phyloP scores from a whole-genome alignment of 345 rosid genomes.

The Gossypium mustelinum region DNA sequence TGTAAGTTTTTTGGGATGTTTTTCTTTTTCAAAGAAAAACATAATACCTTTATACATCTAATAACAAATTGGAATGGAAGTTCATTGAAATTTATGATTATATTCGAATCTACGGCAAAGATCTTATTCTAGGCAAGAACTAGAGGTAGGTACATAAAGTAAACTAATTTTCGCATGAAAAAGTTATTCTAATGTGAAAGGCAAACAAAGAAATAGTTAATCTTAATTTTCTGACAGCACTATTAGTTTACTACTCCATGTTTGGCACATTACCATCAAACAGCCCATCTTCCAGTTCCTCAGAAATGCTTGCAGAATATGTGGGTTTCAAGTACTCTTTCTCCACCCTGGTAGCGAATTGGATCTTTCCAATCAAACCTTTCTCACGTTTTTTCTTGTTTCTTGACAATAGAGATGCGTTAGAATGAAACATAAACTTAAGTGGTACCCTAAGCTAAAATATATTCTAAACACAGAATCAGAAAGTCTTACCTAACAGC shows the following conservation, averaged over 20 bases:
- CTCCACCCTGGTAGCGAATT: conserved; percentile 72
- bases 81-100: background rate
- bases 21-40: background rate
- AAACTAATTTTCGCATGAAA: too few relatives aligned
- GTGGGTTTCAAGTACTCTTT: conserved; percentile 82
- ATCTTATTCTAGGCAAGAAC: too few relatives aligned
- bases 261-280: conserved; percentile 63
- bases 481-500: conserved; percentile 51
- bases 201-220: background rate
- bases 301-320: conserved; percentile 78
- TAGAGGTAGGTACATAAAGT: too few relatives aligned
- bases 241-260: background rate
- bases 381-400: conserved; percentile 54
- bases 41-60: background rate
- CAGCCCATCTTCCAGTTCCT: conserved; percentile 88
- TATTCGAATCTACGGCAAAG: background rate
- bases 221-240: background rate
- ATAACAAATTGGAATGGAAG: background rate
- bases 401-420: conserved; percentile 32
- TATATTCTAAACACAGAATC: background rate
- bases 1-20: background rate
- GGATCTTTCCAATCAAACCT: conserved; percentile 53
- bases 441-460: background rate
- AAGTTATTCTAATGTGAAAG: too few relatives aligned
- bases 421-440: background rate